Percentiles rank a stretch among this genome's conserved stretches.
Conservation (phyloP, 371 early-diverging fungal genomes). For the Thermomucor indicae-seudaticae region DNA sequence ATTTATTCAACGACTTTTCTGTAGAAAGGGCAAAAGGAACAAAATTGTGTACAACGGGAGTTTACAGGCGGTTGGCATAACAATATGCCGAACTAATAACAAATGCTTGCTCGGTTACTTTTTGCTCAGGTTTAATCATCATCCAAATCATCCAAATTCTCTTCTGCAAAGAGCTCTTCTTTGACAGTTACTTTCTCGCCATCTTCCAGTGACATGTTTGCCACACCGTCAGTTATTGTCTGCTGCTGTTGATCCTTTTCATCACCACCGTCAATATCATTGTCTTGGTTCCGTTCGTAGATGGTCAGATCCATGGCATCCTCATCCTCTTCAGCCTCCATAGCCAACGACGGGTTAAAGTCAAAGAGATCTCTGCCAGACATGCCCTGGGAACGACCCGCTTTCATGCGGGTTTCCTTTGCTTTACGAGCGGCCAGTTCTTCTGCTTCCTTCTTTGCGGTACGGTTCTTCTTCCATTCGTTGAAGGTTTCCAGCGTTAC, state of each 20-base stretch:
- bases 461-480: conserved; percentile 93
- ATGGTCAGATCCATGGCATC: conserved; percentile 60
- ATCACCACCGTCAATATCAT: too few relatives aligned
- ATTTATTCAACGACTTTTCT: too few relatives aligned
- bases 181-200: not conserved
- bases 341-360: conserved; percentile 90
- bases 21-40: too few relatives aligned
- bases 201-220: conserved; percentile 20
- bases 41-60: too few relatives aligned
- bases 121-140: too few relatives aligned
- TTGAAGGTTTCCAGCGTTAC: conserved; percentile 94
- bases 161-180: too few relatives aligned
- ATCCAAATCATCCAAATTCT: too few relatives aligned
- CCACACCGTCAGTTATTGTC: conserved; percentile 23
- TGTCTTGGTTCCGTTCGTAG: conserved; percentile 49
- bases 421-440: conserved; percentile 64
- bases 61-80: too few relatives aligned
- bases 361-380: conserved; percentile 98
- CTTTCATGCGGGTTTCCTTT: conserved; percentile 88
- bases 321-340: conserved; percentile 74
- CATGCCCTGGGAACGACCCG: conserved; percentile 89
- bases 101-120: too few relatives aligned
- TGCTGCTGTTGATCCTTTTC: conserved; percentile 21
- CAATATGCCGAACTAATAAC: too few relatives aligned
- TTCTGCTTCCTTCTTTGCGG: conserved; percentile 70